Conservation (phyloP, 2,329 filamentous ascomycete species). For the Sarocladiaceae sp. region DNA sequence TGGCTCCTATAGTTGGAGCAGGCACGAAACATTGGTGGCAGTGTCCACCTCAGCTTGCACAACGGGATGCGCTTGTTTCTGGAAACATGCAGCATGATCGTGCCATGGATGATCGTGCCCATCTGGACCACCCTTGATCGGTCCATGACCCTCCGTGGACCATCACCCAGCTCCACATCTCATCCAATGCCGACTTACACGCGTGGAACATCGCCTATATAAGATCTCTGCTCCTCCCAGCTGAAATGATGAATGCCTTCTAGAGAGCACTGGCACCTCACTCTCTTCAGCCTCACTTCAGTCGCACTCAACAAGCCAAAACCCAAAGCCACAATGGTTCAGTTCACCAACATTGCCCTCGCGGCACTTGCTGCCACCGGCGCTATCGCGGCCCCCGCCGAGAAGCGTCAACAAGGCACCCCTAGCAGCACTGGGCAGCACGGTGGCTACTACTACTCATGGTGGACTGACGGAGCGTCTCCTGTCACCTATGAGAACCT, state of each 20-base stretch:
- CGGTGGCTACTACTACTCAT: constrained; percentile 58
- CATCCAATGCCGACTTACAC: background rate
- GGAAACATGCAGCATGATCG: background rate
- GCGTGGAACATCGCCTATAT: background rate
- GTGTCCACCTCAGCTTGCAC: background rate
- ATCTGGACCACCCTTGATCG: background rate
- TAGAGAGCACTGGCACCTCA: background rate
- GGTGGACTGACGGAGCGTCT: constrained; percentile 51
- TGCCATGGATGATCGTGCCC: background rate
- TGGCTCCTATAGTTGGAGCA: background rate
- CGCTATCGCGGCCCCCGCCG: constrained; percentile 21
- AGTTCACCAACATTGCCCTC: constrained; percentile 7
- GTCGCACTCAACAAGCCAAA: background rate
- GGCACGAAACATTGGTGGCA: background rate
- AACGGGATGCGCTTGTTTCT: background rate
- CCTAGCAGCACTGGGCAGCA: constrained; percentile 34
- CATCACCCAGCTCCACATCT: background rate
- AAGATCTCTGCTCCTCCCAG: background rate
- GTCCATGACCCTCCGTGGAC: background rate
- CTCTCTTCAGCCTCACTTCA: background rate
- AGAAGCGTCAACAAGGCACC: constrained; percentile 22
- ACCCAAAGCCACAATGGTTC: background rate
- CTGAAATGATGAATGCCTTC: background rate
- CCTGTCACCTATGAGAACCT: constrained; percentile 52
- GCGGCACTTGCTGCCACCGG: constrained; percentile 15